phyloP scores from a whole-genome alignment of 495 filamentous ascomycete genomes.

The Bryoglossum gracile region DNA sequence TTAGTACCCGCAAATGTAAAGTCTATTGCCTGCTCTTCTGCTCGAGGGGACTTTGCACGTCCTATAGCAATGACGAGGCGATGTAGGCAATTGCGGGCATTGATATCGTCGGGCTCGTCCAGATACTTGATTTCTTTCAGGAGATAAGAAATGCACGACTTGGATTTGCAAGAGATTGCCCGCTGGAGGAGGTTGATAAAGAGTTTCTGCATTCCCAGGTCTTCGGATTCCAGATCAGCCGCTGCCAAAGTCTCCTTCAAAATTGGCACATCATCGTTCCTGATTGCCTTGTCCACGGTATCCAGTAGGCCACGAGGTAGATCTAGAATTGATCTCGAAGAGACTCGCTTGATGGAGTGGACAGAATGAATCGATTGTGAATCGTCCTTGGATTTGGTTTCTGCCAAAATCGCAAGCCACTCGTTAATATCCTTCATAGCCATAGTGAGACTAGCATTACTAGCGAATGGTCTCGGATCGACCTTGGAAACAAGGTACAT shows the following conservation, averaged over 20 bases:
- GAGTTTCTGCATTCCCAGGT: slow-evolving; percentile 51
- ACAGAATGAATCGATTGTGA: slow-evolving; percentile 61
- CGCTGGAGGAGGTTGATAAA: slow-evolving; percentile 77
- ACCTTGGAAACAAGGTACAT: slow-evolving; percentile 83
- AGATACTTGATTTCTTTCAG: slow-evolving; percentile 59
- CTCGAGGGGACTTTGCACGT: slow-evolving; percentile 54
- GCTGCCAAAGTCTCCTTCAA: slow-evolving; percentile 53
- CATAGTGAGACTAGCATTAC: slow-evolving; percentile 55
- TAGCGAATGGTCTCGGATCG: slow-evolving; percentile 75
- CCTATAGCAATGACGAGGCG: slow-evolving; percentile 86
- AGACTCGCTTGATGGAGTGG: slow-evolving; percentile 61
- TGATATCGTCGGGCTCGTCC: slow-evolving; percentile 85
- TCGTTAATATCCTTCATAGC: slow-evolving; percentile 76
- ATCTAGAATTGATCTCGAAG: slow-evolving; percentile 63
- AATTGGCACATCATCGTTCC: slow-evolving; percentile 58
- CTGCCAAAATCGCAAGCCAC: slow-evolving; percentile 77
- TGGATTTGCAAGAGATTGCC: slow-evolving; percentile 65
- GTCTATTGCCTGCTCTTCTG: slow-evolving; percentile 38
- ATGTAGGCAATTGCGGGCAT: slow-evolving; percentile 88
- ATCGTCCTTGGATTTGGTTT: slow-evolving; percentile 64
- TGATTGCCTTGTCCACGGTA: slow-evolving; percentile 68
- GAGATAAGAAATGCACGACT: slow-evolving; percentile 58
- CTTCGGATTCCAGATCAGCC: slow-evolving; percentile 44
- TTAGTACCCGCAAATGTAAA: slow-evolving; percentile 38
- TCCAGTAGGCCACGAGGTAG: slow-evolving; percentile 59